Evolutionary conservation across 169 alveolate species (phyloP).

Genomic region (Cryptosporidium ubiquitum): DNA sequence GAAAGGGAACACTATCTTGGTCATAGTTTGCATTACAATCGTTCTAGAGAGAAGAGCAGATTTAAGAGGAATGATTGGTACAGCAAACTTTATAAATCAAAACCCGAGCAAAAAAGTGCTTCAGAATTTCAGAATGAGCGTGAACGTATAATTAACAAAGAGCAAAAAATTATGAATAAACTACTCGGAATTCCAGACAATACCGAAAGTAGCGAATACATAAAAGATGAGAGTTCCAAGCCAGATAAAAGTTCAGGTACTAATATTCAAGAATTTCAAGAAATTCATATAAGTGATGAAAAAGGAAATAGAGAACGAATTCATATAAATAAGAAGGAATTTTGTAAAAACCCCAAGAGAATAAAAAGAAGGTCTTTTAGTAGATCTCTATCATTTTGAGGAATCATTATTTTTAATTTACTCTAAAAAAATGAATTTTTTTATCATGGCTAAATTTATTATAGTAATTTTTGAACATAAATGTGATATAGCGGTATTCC

Average conservation of each 20-base stretch:
- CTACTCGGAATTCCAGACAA: constrained; percentile 9
- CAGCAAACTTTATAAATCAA: not conserved
- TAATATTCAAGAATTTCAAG: not conserved
- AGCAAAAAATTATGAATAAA: constrained; percentile 13
- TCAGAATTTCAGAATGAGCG: constrained; percentile 19
- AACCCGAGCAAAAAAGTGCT: not conserved
- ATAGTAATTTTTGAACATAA: not conserved
- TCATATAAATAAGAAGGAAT: not conserved
- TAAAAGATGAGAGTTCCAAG: not conserved
- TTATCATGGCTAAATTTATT: not conserved
- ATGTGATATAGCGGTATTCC: not conserved
- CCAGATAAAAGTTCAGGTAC: not conserved
- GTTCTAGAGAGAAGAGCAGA: not conserved
- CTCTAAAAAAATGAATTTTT: not conserved
- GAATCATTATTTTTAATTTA: not conserved
- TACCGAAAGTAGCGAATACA: not conserved
- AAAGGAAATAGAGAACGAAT: not conserved
- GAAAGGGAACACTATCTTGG: constrained; percentile 70
- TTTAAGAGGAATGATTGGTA: constrained; percentile 9
- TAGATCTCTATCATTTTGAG: not conserved
- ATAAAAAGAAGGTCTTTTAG: constrained; percentile 31
- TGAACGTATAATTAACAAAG: not conserved
- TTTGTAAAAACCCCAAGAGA: not conserved
- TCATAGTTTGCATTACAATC: constrained; percentile 18
- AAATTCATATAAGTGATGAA: not conserved